Base-by-base conservation (phyloP, 1,284 basidiomycete genomes). In the Boletus sp. region DNA sequence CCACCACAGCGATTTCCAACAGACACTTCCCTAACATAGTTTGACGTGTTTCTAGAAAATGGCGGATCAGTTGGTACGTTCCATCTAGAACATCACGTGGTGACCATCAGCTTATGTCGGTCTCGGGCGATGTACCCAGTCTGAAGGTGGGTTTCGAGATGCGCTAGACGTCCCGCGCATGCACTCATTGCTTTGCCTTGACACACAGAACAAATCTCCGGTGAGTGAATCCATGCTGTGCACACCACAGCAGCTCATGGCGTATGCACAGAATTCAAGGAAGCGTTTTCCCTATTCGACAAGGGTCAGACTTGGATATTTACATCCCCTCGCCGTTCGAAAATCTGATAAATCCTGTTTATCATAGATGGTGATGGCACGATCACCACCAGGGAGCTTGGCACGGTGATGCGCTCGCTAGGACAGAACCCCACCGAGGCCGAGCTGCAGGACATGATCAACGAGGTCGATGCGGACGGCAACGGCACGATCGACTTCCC, bases 361-460 rank as follows among this genome's bases (percentile, higher is more conserved):
- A 22, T 41, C 30, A 35, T 56, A 93, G 94, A 96, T 64, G 91
- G 92, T 61, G 94, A 97, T 79, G 94, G 94, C 69, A 94, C 92
- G 50, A 96, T 98, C 78, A 96, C 93, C 50, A 91, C 90, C 57
- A 86, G 86, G 65, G 94, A 98, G 75, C 88, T 97, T 60, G 94
- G 94, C 52, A 94, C 91, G 46, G 94, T 97, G 61, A 97, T 98
- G 94, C 87, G 94, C 53, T 94, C 92, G 38, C 78, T 97, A 16
- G 94, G 94, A 17, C 94, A 96, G 74, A 97, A 95, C 73, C 94
- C 94, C 2, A 95, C 93, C 46, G 92, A 97, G 68, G 89, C 89
- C 4, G 94, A 98, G 73, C 79, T 97, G 41, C 87, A 92, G 69
- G 93, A 95, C 75, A 96, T 96, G 91, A 94, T 94, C 78, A 92